phyloP scores from a whole-genome alignment of 2,329 filamentous ascomycete genomes.

The Alternaria ethzedia region DNA sequence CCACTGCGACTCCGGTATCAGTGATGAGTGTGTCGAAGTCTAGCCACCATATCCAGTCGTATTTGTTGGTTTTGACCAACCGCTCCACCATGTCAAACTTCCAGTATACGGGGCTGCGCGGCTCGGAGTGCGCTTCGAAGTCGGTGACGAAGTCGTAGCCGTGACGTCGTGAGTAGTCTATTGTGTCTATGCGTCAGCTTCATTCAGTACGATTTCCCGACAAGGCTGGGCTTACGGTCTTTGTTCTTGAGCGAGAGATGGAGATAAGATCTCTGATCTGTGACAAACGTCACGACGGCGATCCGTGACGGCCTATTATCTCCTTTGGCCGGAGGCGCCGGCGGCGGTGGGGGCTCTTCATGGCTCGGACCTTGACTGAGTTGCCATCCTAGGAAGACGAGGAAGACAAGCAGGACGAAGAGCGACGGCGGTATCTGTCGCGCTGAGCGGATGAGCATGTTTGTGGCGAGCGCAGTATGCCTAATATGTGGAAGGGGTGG shows the following conservation, averaged over 20 bases:
- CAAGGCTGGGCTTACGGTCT: slow-evolving; percentile 34
- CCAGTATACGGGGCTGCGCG: slow-evolving; percentile 41
- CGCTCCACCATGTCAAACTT: slow-evolving; percentile 50
- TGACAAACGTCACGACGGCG: slow-evolving; percentile 47
- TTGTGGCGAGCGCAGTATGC: background rate
- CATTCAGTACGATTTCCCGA: too few relatives aligned
- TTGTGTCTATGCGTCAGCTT: slow-evolving; percentile 2
- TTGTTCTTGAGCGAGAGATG: slow-evolving; percentile 48
- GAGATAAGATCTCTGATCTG: slow-evolving; percentile 45
- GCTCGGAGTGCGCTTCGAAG: slow-evolving; percentile 43
- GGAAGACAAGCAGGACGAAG: slow-evolving; percentile 34
- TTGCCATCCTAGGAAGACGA: slow-evolving; percentile 41
- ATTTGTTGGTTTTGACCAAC: slow-evolving; percentile 41
- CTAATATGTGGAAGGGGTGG: background rate
- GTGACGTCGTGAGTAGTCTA: slow-evolving; percentile 50
- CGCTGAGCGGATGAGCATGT: slow-evolving; percentile 38
- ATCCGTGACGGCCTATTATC: slow-evolving; percentile 32
- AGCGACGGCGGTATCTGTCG: slow-evolving; percentile 29
- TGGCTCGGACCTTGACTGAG: slow-evolving; percentile 31
- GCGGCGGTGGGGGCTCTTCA: slow-evolving; percentile 18
- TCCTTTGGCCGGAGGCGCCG: background rate
- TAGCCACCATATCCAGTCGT: slow-evolving; percentile 54
- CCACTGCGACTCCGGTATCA: slow-evolving; percentile 46
- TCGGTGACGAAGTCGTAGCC: slow-evolving; percentile 50
- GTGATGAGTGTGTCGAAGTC: slow-evolving; percentile 53